Conservation (phyloP, 129 eudicot genomes). For the Deinandra increscens region DNA sequence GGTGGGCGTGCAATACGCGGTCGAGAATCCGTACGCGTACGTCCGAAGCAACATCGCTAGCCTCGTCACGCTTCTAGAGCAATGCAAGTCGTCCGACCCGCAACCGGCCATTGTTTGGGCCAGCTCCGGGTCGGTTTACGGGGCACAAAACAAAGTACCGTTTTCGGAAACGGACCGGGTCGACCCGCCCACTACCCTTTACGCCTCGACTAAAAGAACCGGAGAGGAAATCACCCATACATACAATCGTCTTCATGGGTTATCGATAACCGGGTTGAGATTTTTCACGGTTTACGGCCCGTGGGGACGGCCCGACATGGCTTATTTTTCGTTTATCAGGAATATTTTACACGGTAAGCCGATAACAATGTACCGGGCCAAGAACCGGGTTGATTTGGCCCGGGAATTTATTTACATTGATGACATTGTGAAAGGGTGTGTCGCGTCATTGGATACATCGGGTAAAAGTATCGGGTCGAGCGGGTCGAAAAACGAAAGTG, state of each 20-base stretch:
- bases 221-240: slow-evolving; percentile 55
- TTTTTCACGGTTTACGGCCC: slow-evolving; percentile 63
- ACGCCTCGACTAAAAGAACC: slow-evolving; percentile 54
- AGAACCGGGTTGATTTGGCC: slow-evolving; percentile 43
- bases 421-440: slow-evolving; percentile 59
- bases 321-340: slow-evolving; percentile 39
- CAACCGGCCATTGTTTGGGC: slow-evolving; percentile 59
- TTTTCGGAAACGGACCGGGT: slow-evolving; percentile 52
- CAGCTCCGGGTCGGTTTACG: slow-evolving; percentile 55
- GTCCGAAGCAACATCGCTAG: slow-evolving; percentile 48
- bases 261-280: slow-evolving; percentile 53
- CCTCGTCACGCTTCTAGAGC: slow-evolving; percentile 43
- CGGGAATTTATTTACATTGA: slow-evolving; percentile 56
- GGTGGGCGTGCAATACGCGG: slow-evolving; percentile 54
- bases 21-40: slow-evolving; percentile 53
- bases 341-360: slow-evolving; percentile 43
- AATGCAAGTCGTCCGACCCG: slow-evolving; percentile 41
- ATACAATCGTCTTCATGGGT: slow-evolving; percentile 50
- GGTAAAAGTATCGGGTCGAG: slow-evolving; percentile 54
- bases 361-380: slow-evolving; percentile 46
- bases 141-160: slow-evolving; percentile 37
- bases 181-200: slow-evolving; percentile 49
- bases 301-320: slow-evolving; percentile 72
- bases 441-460: slow-evolving; percentile 51
- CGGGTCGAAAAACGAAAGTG: slow-evolving; percentile 37